Evolutionary conservation across 257 asterid genomes (phyloP), one percentile per base, ranked within the genome.

Genomic region (Ligustrum vulgare): DNA sequence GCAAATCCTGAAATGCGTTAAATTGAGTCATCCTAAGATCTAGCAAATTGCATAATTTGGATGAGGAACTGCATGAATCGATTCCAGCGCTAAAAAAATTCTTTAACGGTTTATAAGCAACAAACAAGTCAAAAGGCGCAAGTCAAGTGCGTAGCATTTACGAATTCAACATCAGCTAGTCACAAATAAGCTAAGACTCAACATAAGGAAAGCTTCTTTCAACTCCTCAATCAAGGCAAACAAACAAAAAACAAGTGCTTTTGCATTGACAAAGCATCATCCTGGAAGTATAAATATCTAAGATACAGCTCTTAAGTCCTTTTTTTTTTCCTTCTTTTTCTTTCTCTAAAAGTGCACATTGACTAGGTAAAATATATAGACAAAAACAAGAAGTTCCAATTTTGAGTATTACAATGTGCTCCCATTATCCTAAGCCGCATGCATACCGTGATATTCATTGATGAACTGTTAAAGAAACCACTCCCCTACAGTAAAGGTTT

Each of bases 51-150:
- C 23, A 51, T 9, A 49, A 33, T 63, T 67, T 22, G 75, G 45
- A 25, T 13, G 20, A 15, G 76, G 49, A 72, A 49, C 33, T 37
- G 62, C 71, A 69, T 47, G 71, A 75, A 75, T 49, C 66, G 62
- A 28, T 54, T 12, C 65, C 33, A 54, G 63, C 51, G 22, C 25
- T 8, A 32, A 62, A 25, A 54, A 4, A 15, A 31, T 22, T 22
- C 11, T 22, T 58, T 7, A 23, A 6, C 2, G 33, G 32, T 8
- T 58, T 58, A 58, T 58, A 58, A 7, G 32, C 32, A 22, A 58
- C 13, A 58, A 58, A 54, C 9, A 54, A 23, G 15, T 23, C 32
- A 58, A 58, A 6, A 58, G 33, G 66, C 33, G 2, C 6, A 4
- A 23, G 15, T 58, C 33, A 23, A 1, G 33, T 1, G 33, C 6